Conservation (phyloP, 1,284 basidiomycete species). For the Apiotrichum siamense region DNA sequence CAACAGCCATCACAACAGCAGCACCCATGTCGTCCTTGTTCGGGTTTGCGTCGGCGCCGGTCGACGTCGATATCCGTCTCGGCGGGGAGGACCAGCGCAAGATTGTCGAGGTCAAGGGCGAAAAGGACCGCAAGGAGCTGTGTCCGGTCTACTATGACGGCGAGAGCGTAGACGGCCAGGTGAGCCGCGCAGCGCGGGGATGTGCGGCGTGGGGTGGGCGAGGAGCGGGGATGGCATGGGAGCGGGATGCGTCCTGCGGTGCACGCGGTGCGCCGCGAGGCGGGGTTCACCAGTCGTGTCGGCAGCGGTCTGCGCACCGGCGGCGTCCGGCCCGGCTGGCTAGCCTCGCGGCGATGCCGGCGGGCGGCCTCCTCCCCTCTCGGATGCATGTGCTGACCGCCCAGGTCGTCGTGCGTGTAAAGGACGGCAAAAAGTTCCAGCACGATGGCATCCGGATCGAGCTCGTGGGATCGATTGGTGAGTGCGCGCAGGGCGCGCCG, state of each 20-base stretch:
- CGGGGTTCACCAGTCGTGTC: too few relatives aligned
- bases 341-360: too few relatives aligned
- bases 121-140: slow-evolving; percentile 71
- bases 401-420: slow-evolving; percentile 77
- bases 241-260: too few relatives aligned
- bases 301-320: too few relatives aligned
- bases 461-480: slow-evolving; percentile 93
- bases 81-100: slow-evolving; percentile 81
- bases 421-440: slow-evolving; percentile 89
- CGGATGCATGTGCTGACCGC: too few relatives aligned
- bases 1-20: neutral
- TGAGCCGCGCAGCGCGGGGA: slow-evolving; percentile 47
- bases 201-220: neutral
- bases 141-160: slow-evolving; percentile 96
- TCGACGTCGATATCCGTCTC: slow-evolving; percentile 86
- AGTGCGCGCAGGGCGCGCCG: slow-evolving; percentile 24
- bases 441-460: slow-evolving; percentile 98
- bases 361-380: too few relatives aligned
- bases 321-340: too few relatives aligned
- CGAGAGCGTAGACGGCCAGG: slow-evolving; percentile 79
- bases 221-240: neutral
- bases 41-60: slow-evolving; percentile 67
- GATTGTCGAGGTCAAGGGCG: slow-evolving; percentile 57
- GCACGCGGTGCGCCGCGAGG: too few relatives aligned
- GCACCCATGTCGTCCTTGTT: slow-evolving; percentile 60